phyloP scores from a whole-genome alignment of 441 rosid species.

The Eutrema salsugineum region DNA sequence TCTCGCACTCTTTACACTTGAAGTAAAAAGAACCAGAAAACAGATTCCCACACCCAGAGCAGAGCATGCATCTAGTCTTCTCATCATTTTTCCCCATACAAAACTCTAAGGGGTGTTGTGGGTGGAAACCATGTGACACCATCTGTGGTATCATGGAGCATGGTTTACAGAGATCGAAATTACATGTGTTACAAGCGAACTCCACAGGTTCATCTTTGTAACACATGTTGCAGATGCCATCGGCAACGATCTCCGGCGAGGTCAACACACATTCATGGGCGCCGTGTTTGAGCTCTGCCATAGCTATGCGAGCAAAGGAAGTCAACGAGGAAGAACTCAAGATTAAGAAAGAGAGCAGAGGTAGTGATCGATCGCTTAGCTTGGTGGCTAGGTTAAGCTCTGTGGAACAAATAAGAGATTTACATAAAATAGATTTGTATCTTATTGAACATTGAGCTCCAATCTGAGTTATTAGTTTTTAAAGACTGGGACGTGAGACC shows the following conservation, averaged over 20 bases:
- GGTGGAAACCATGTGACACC: background rate
- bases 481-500: too few species aligned
- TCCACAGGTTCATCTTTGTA: background rate
- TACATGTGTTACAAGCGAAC: background rate
- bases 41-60: background rate
- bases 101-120: background rate
- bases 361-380: too few species aligned
- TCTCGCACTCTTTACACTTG: constrained; percentile 10
- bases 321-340: background rate
- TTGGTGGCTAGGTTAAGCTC: too few species aligned
- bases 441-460: too few species aligned
- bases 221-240: constrained; percentile 14
- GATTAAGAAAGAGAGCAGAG: too few species aligned
- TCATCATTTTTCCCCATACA: background rate
- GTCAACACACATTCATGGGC: background rate
- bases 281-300: background rate
- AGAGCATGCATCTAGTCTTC: background rate
- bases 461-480: too few species aligned
- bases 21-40: background rate
- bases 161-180: background rate
- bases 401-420: too few species aligned
- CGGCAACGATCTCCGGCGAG: background rate
- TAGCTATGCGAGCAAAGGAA: background rate
- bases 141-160: background rate
- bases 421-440: too few species aligned